Evolutionary conservation across 768 basidiomycete species (phyloP).

Genomic region (Boletus tomentosulus): DNA sequence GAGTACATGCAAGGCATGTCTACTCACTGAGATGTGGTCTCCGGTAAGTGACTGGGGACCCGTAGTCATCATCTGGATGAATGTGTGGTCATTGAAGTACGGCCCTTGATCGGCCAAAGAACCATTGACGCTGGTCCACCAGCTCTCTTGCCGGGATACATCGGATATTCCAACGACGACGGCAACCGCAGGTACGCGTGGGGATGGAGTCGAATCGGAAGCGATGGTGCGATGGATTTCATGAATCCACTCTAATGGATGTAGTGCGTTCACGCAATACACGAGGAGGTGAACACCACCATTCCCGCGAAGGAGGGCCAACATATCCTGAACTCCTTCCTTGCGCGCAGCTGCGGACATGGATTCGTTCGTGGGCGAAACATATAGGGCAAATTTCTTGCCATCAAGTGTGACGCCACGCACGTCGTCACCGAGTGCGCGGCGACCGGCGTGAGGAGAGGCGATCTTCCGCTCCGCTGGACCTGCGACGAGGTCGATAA

Average conservation of each 20-base stretch:
- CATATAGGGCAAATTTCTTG: constrained; percentile 14
- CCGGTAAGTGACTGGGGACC: background rate
- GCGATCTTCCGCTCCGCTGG: background rate
- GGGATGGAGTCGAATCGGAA: background rate
- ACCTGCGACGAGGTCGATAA: constrained; percentile 17
- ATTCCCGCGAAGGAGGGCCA: constrained; percentile 11
- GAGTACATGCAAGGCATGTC: constrained; percentile 12
- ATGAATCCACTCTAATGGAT: constrained; percentile 11
- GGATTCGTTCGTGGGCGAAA: constrained; percentile 2
- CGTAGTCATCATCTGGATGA: constrained; percentile 8
- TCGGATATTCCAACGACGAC: constrained; percentile 14
- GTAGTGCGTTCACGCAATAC: constrained; percentile 18
- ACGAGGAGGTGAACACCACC: constrained; percentile 18
- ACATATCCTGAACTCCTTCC: constrained; percentile 3
- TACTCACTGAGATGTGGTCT: constrained; percentile 7
- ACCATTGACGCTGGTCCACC: constrained; percentile 16
- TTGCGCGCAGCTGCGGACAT: background rate
- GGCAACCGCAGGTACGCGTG: constrained; percentile 13
- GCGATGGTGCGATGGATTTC: constrained; percentile 7
- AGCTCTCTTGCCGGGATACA: constrained; percentile 8
- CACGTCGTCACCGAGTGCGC: background rate
- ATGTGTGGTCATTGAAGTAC: constrained; percentile 15
- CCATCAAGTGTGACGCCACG: constrained; percentile 11
- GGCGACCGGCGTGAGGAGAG: background rate
- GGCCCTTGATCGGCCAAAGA: constrained; percentile 6